Evolutionary conservation across 441 rosid species (phyloP).

Genomic region (Brassica balearica): DNA sequence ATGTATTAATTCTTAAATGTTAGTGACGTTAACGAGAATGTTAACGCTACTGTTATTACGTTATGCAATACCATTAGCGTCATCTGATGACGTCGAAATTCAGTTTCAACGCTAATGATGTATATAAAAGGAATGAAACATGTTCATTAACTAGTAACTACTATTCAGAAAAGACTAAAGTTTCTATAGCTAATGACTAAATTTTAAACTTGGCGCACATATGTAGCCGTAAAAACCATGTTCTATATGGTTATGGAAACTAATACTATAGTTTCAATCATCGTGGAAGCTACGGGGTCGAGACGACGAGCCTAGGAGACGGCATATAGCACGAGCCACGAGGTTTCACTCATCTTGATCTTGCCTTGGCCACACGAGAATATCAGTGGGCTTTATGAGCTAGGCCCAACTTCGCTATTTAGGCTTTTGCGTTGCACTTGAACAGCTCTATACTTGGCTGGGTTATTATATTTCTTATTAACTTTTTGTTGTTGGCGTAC

Average conservation of each 20-base stretch:
- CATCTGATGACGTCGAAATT: constrained; percentile 8
- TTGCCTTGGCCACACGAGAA: constrained; percentile 12
- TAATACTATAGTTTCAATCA: not conserved
- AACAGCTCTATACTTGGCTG: not conserved
- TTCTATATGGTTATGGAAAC: not conserved
- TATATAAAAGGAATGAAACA: not conserved
- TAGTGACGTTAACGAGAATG: not conserved
- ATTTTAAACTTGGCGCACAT: not conserved
- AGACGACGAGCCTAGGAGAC: not conserved
- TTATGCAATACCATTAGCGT: not conserved
- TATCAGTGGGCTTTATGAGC: not conserved
- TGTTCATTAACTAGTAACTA: not conserved
- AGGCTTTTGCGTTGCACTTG: not conserved
- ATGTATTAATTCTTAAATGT: not conserved
- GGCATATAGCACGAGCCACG: not conserved
- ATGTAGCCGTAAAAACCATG: not conserved
- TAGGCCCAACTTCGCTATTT: constrained; percentile 1
- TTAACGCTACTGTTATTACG: constrained; percentile 1
- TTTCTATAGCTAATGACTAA: not conserved
- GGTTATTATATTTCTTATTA: not conserved
- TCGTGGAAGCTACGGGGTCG: not conserved
- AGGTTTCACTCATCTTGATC: not conserved
- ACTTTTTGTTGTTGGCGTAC: not conserved
- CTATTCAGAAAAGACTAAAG: not conserved
- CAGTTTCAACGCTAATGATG: not conserved